These are phyloP conservation scores for Albatrellus sp. DNA, from an alignment of 1,284 basidiomycete genomes.

Conservation along the genomic window DNA sequence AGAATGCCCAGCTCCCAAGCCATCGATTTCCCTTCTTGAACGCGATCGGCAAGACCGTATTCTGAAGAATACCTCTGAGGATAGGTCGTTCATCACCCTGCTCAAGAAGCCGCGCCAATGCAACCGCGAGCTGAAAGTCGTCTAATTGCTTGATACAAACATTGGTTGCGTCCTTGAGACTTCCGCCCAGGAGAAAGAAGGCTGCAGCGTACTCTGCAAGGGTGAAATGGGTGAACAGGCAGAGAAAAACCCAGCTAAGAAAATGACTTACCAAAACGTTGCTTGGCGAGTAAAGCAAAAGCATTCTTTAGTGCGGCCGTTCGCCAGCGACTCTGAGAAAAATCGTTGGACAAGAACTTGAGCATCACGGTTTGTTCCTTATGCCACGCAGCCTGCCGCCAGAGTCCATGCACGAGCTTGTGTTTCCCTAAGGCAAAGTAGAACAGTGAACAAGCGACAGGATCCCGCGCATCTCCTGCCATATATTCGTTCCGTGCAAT, in stretches of 20 bases:
- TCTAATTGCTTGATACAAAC: conserved; percentile 82
- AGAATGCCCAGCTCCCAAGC: conserved; percentile 97
- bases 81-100: conserved; percentile 74
- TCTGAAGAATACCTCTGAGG: conserved; percentile 56
- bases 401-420: conserved; percentile 86
- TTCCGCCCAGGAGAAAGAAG: conserved; percentile 90
- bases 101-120: conserved; percentile 77
- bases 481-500: conserved; percentile 91
- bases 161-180: conserved; percentile 83
- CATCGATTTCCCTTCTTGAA: conserved; percentile 83
- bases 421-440: conserved; percentile 93
- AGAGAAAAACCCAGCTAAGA: neutral
- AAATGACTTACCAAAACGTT: conserved; percentile 65
- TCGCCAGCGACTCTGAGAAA: conserved; percentile 75
- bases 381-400: conserved; percentile 93
- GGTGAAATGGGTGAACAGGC: neutral
- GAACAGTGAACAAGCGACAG: conserved; percentile 79
- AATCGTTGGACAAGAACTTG: conserved; percentile 89
- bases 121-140: conserved; percentile 86
- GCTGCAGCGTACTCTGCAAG: conserved; percentile 84
- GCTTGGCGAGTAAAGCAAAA: conserved; percentile 84
- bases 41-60: conserved; percentile 72
- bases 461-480: conserved; percentile 76
- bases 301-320: conserved; percentile 96
- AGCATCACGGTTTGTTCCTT: conserved; percentile 86